Base-by-base conservation (phyloP, 139 green algal genomes). In the Desmodesmus armatus region DNA sequence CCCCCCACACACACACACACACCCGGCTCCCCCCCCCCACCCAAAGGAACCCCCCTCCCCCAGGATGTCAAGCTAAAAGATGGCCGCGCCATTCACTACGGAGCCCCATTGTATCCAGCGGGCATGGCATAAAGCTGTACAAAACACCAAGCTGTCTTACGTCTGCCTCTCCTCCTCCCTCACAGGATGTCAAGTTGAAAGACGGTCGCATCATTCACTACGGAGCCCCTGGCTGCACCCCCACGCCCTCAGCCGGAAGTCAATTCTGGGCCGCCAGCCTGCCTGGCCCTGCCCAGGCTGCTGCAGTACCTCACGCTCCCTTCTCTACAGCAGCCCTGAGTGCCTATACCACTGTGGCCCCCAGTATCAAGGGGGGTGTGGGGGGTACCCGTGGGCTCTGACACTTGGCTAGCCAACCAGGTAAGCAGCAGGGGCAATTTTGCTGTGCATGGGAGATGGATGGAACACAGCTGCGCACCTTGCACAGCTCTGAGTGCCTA, bases 161-260 rank as follows among this genome's bases (percentile, higher is more conserved):
- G n/a, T n/a, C n/a, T n/a, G n/a, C n/a, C n/a, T n/a, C n/a, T n/a
- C n/a, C n/a, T n/a, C n/a, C n/a, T n/a, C n/a, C n/a, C n/a, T n/a
- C n/a, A n/a, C n/a, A 31, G 41, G 35, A 47, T 23, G 71, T 78
- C 3, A 78, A 19, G 3, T 63, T 63, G 25, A 39, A 27, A 6
- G 71, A 78, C 39, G 71, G 71, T 29, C 41, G 41, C 21, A 43
- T 78, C 6, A 25, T 78, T 13, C 41, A 63, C 13, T 78, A 78
- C 43, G 71, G 71, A 7, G 43, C 71, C 39, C 27, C 71, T 29
- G 71, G 71, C 43, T 78, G 71, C 71, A 78, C 71, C 2, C 71
- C 71, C 27, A 62, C 43, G 25, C 39, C 71, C 19, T 27, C 71
- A 3, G 41, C 71, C 3, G 27, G 41, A 23, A 78, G 43, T 43